Conservation (phyloP, 2,329 filamentous ascomycete species). For the Fusarium sambucinum region DNA sequence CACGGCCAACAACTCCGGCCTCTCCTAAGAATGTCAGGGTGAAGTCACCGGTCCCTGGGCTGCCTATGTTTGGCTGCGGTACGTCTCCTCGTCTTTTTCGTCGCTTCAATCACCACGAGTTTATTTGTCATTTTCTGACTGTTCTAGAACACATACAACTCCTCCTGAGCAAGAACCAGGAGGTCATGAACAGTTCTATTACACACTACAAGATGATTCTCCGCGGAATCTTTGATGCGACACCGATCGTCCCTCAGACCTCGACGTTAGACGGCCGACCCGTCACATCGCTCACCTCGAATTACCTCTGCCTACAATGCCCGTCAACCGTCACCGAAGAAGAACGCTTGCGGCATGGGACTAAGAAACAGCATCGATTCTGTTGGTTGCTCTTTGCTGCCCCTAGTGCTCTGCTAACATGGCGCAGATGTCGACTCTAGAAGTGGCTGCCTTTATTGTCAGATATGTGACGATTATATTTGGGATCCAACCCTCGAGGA, state of each 20-base stretch:
- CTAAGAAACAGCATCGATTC: constrained; percentile 77
- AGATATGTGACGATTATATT: constrained; percentile 84
- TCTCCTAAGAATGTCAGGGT: constrained; percentile 70
- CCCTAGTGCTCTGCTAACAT: constrained; percentile 45
- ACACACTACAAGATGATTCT: constrained; percentile 79
- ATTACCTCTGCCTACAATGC: constrained; percentile 80
- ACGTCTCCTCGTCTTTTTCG: constrained; percentile 49
- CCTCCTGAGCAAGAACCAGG: constrained; percentile 71
- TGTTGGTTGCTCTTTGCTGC: constrained; percentile 62
- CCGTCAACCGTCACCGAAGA: constrained; percentile 75
- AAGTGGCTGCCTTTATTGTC: constrained; percentile 80
- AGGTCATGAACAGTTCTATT: constrained; percentile 75
- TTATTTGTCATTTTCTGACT: constrained; percentile 47
- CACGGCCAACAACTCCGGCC: constrained; percentile 62
- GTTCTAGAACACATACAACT: constrained; percentile 76
- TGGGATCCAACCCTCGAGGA: constrained; percentile 86
- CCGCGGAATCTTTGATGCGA: constrained; percentile 76
- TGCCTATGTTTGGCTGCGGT: constrained; percentile 74
- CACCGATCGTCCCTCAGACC: constrained; percentile 73
- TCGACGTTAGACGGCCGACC: constrained; percentile 68
- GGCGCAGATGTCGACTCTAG: constrained; percentile 79
- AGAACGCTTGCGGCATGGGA: constrained; percentile 74
- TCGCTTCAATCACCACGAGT: constrained; percentile 3
- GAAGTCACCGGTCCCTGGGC: constrained; percentile 69
- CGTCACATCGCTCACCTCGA: constrained; percentile 72